Conservation (phyloP, 2,329 filamentous ascomycete genomes). For the Calonectria pseudoturangicola region DNA sequence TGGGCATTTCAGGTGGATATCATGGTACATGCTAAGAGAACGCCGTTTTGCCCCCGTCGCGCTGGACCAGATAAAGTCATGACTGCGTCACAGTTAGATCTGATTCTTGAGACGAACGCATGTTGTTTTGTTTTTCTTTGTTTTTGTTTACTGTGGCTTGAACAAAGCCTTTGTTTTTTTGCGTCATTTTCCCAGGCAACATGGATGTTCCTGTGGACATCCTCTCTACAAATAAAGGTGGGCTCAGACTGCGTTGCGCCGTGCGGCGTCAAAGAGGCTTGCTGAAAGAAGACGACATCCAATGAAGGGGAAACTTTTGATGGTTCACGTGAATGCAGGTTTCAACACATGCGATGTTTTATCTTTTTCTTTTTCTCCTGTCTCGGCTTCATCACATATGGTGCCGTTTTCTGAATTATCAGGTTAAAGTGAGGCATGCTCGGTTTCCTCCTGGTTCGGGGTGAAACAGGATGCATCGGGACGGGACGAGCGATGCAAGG, state of each 20-base stretch:
- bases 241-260: not conserved
- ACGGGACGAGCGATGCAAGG: constrained; percentile 25
- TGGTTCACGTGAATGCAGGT: not conserved
- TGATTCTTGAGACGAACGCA: not conserved
- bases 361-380: not conserved
- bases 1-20: constrained; percentile 21
- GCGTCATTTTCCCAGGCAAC: constrained; percentile 3
- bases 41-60: not conserved
- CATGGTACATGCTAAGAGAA: constrained; percentile 18
- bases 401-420: not conserved
- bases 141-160: not conserved
- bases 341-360: not conserved
- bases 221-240: not conserved
- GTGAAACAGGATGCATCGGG: constrained; percentile 21
- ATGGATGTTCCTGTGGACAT: constrained; percentile 9
- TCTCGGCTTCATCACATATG: constrained; percentile 4
- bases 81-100: not conserved
- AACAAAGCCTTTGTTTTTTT: not conserved
- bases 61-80: not conserved
- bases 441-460: not conserved
- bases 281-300: not conserved
- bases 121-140: not conserved
- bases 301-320: constrained; percentile 4
- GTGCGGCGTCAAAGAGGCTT: constrained; percentile 4
- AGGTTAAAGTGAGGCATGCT: constrained; percentile 12